A percentile compares a stretch with the other conserved stretches of the same genome.
phyloP scores from a whole-genome alignment of 164 flowering plant species.

The Warburgia ugandensis region DNA sequence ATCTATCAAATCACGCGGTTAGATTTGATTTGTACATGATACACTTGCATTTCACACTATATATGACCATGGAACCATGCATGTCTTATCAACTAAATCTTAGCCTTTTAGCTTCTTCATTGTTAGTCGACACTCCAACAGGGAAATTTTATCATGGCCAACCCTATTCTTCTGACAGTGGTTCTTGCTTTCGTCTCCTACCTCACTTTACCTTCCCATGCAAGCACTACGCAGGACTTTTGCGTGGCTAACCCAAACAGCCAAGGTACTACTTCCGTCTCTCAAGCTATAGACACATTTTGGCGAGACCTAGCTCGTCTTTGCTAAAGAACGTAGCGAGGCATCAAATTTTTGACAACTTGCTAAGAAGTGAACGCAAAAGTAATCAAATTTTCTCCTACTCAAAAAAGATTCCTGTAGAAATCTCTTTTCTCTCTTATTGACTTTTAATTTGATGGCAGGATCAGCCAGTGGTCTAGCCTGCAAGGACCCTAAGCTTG shows the following conservation, averaged over 20 bases:
- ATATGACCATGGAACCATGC: no score
- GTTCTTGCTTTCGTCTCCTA: slow-evolving; percentile 1
- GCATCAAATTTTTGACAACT: not conserved
- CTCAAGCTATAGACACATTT: not conserved
- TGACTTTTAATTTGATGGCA: not conserved
- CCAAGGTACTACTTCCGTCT: not conserved
- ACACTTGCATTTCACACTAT: no score
- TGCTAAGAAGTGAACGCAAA: not conserved
- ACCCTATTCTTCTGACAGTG: not conserved
- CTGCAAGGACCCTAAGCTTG: slow-evolving; percentile 13
- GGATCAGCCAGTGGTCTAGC: slow-evolving; percentile 10
- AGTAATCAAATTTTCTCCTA: not conserved
- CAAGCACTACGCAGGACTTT: slow-evolving; percentile 6
- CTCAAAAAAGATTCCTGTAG: not conserved
- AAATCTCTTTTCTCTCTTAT: not conserved
- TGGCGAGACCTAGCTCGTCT: no score
- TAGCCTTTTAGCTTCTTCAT: no score
- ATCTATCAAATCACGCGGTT: no score
- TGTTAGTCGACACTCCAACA: no score
- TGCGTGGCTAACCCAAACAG: slow-evolving; percentile 5
- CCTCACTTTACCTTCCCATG: not conserved
- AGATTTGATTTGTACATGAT: no score
- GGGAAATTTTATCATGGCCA: no score
- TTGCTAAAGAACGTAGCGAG: no score
- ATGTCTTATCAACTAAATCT: no score